Base-by-base conservation (phyloP, 805 yeast species). In the Starmerella vaccinii region DNA sequence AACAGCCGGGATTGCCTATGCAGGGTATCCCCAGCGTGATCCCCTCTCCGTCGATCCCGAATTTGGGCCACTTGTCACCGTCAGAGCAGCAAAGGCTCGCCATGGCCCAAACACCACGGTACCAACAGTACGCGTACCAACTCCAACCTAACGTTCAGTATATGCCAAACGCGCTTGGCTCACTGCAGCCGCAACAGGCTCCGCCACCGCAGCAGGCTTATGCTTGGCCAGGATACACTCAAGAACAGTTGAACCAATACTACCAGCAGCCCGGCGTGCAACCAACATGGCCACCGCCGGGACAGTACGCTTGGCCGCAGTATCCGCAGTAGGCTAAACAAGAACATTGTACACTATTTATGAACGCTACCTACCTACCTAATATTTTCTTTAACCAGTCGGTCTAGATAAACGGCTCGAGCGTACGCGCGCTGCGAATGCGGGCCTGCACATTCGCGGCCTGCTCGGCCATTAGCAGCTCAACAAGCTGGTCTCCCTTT, bases 401-500 rank as follows among this genome's bases (percentile, higher is more conserved):
- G 19, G 10, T 5, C 18, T 15, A 26, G 12, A 49, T 5, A 9
- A 47, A 27, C 15, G 33, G 30, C 27, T 18, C 33, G 5, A 23
- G 45, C 32, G 29, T 24, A 4, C 12, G 32, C 2, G 41, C 30
- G 37, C 38, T 7, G 2, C 9, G 22, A 33, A 50, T 42, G 9
- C 33, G 46, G 32, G 8, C 22, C 30, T 19, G 29, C 10, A 47
- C 45, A n/a, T 18, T 8, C 30, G 12, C 21, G 22, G 51, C 46
- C 29, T n/a, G 9, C 24, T 46, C 51, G 15, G 34, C 47, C 52
- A 54, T 40, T 16, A 44, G 47, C 5, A 51, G 44, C 49, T 51
- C 55, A 32, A 50, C 53, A 2, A 12, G 19, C n/a, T 49, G 54
- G 33, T 48, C 49, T 16, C 47, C 46, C 19, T 4, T 15, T 9